phyloP scores from a whole-genome alignment of 768 basidiomycete genomes.

The Rhodotorula toruloides region DNA sequence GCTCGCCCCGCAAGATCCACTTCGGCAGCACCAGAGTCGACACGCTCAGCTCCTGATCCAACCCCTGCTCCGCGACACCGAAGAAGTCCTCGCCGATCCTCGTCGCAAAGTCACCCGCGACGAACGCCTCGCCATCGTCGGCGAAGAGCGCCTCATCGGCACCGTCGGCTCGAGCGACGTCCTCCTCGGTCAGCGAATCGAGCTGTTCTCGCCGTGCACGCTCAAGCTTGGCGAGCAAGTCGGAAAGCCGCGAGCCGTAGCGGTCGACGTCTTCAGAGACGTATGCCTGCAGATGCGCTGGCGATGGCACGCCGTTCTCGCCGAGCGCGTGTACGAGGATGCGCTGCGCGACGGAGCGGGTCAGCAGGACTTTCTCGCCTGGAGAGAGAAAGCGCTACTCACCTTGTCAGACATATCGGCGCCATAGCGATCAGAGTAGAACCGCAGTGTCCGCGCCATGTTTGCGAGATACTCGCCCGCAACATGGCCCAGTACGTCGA shows the following conservation, averaged over 20 bases:
- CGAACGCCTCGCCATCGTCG: conserved; percentile 46
- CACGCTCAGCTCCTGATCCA: conserved; percentile 76
- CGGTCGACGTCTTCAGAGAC: conserved; percentile 81
- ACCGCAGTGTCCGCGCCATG: conserved; percentile 78
- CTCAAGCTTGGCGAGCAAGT: conserved; percentile 79
- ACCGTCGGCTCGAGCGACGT: conserved; percentile 54
- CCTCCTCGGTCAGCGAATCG: conserved; percentile 43
- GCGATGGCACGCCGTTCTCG: conserved; percentile 73
- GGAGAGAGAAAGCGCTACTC: conserved; percentile 35
- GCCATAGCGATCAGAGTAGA: conserved; percentile 72
- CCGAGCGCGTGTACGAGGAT: conserved; percentile 86
- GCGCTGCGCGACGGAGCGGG: conserved; percentile 56
- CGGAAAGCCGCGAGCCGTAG: conserved; percentile 67
- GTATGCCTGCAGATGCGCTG: conserved; percentile 77
- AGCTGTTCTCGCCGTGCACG: conserved; percentile 76
- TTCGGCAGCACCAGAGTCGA: conserved; percentile 72
- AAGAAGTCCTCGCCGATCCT: conserved; percentile 87
- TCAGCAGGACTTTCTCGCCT: too few relatives aligned
- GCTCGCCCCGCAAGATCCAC: conserved; percentile 59
- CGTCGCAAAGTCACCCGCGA: conserved; percentile 78
- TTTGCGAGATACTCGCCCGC: conserved; percentile 75
- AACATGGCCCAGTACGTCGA: conserved; percentile 72
- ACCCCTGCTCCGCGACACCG: conserved; percentile 78
- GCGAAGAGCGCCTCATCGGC: conserved; percentile 62
- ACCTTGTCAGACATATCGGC: conserved; percentile 81